These are phyloP conservation scores for Pichia sp. DNA, from an alignment of 1,139 yeast species.

Conservation along the genomic window DNA sequence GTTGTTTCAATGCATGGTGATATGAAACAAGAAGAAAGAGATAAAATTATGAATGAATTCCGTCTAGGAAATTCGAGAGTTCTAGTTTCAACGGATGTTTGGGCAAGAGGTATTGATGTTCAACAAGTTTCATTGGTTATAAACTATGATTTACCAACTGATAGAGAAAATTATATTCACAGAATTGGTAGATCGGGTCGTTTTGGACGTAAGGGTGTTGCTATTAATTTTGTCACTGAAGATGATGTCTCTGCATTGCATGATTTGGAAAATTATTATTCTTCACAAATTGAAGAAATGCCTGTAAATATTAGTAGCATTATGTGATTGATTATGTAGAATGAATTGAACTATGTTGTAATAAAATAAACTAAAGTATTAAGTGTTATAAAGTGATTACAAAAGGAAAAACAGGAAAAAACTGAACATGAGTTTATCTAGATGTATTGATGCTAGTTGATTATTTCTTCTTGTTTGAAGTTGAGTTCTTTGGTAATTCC, in stretches of 20 bases:
- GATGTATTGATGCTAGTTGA: not conserved
- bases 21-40: conserved; percentile 91
- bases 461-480: conserved; percentile 62
- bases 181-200: conserved; percentile 98
- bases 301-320: conserved; percentile 65
- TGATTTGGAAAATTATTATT: conserved; percentile 72
- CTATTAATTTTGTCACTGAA: conserved; percentile 76
- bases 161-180: conserved; percentile 85
- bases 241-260: conserved; percentile 55
- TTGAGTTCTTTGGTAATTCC: conserved; percentile 91
- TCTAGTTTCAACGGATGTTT: conserved; percentile 87
- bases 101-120: conserved; percentile 98
- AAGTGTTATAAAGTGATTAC: conserved; percentile 1
- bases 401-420: not conserved
- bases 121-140: conserved; percentile 95
- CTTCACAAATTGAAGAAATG: conserved; percentile 77
- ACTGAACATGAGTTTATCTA: not conserved
- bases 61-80: conserved; percentile 75
- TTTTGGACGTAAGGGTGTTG: conserved; percentile 93
- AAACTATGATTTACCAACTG: conserved; percentile 83
- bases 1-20: conserved; percentile 96
- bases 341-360: not conserved
- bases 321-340: conserved; percentile 25
- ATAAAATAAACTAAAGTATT: not conserved
- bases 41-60: conserved; percentile 81